These are phyloP conservation scores for Yarrowia sp. DNA, from an alignment of 805 yeast genomes.

Conservation along the genomic window DNA sequence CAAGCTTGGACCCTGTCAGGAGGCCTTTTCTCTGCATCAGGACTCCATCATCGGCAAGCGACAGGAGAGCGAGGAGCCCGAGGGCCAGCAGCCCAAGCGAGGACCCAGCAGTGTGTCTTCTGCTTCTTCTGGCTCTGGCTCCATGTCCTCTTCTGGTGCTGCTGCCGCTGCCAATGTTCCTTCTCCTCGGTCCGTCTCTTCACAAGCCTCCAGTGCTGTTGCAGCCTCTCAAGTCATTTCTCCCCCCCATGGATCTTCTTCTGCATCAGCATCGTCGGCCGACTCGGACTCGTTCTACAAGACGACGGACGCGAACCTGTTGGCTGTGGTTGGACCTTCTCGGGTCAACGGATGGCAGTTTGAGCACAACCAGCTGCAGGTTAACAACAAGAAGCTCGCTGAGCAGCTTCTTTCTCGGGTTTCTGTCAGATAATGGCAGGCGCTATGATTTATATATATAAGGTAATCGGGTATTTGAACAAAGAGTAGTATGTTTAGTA, in stretches of 20 bases:
- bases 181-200: slow-evolving; percentile 8
- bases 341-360: slow-evolving; percentile 22
- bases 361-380: slow-evolving; percentile 19
- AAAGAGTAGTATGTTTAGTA: neutral
- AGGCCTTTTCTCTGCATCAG: slow-evolving; percentile 19
- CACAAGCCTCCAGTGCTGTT: neutral
- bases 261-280: neutral
- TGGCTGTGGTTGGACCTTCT: slow-evolving; percentile 14
- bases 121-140: too few relatives aligned
- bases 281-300: slow-evolving; percentile 8
- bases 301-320: slow-evolving; percentile 3
- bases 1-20: slow-evolving; percentile 6
- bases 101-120: slow-evolving; percentile 1
- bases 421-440: neutral
- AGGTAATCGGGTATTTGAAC: slow-evolving; percentile 1
- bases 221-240: neutral
- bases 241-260: neutral
- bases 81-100: neutral
- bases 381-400: slow-evolving; percentile 16
- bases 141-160: neutral
- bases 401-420: slow-evolving; percentile 12
- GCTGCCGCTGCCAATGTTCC: slow-evolving; percentile 1
- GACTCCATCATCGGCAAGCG: slow-evolving; percentile 20
- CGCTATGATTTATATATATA: slow-evolving; percentile 4
- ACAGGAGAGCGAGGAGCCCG: neutral